phyloP scores from a whole-genome alignment of 371 early-diverging fungal species.

The Mortierella sp. region DNA sequence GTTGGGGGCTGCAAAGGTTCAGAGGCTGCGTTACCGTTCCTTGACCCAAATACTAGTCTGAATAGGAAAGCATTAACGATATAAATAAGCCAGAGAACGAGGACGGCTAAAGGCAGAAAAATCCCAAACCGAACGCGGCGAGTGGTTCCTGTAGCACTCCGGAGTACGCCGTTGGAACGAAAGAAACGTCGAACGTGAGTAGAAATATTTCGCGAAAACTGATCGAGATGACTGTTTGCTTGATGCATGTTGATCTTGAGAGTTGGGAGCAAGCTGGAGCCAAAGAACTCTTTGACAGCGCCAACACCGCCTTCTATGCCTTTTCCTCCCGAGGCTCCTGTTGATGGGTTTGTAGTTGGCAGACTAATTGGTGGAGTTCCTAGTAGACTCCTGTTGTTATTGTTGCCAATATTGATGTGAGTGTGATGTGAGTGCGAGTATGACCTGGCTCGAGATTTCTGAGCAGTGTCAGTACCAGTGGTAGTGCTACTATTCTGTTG shows the following conservation, averaged over 20 bases:
- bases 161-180: slow-evolving; percentile 29
- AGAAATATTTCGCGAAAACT: slow-evolving; percentile 34
- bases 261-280: slow-evolving; percentile 9
- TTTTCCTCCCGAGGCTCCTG: not conserved
- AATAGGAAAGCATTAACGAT: slow-evolving; percentile 30
- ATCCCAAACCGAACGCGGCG: slow-evolving; percentile 46
- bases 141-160: slow-evolving; percentile 23
- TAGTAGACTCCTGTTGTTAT: slow-evolving; percentile 1
- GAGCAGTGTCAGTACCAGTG: slow-evolving; percentile 4
- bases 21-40: not conserved
- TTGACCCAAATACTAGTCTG: slow-evolving; percentile 31
- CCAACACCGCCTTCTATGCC: not conserved
- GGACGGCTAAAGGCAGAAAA: slow-evolving; percentile 18
- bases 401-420: not conserved
- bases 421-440: slow-evolving; percentile 28
- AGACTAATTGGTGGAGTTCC: not conserved
- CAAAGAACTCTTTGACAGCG: not conserved
- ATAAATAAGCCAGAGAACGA: slow-evolving; percentile 26
- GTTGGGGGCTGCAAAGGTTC: slow-evolving; percentile 25
- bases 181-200: slow-evolving; percentile 27
- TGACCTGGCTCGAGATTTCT: slow-evolving; percentile 29
- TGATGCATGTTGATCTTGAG: slow-evolving; percentile 39
- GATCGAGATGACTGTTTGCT: slow-evolving; percentile 33
- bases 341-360: not conserved
- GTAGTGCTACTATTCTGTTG: not conserved